Conservation (phyloP, 352 stramenopile genomes). For the Halophytophthora batemanensis region DNA sequence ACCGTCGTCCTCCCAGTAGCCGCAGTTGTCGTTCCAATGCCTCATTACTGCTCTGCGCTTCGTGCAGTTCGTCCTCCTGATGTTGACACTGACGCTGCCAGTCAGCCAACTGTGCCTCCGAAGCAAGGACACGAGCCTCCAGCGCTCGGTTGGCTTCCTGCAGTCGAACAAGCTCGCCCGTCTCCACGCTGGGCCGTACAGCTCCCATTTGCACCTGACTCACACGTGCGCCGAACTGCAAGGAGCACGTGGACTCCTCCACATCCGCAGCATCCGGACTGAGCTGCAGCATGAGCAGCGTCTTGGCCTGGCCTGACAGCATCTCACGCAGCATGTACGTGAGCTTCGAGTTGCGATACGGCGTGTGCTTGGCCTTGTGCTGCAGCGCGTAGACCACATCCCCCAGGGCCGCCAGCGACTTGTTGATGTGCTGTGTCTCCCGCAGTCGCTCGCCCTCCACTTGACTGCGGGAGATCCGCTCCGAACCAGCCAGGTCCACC, state of each 20-base stretch:
- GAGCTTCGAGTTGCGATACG: slow-evolving; percentile 95
- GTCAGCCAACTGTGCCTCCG: slow-evolving; percentile 31
- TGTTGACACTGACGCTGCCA: slow-evolving; percentile 50
- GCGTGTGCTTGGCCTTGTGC: slow-evolving; percentile 92
- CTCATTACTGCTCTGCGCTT: slow-evolving; percentile 38
- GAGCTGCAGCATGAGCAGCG: slow-evolving; percentile 90
- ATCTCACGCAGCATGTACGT: slow-evolving; percentile 93
- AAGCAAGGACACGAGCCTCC: slow-evolving; percentile 26
- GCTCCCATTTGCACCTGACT: slow-evolving; percentile 88
- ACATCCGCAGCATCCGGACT: slow-evolving; percentile 77
- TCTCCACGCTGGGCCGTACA: slow-evolving; percentile 78
- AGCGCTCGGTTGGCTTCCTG: slow-evolving; percentile 63
- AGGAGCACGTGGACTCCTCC: slow-evolving; percentile 88
- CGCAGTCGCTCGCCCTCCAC: slow-evolving; percentile 88
- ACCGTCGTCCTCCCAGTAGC: slow-evolving; percentile 32
- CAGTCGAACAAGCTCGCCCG: slow-evolving; percentile 64
- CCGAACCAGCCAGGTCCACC: slow-evolving; percentile 97
- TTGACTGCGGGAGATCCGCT: slow-evolving; percentile 89
- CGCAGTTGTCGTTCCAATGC: slow-evolving; percentile 45
- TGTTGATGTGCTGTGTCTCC: slow-evolving; percentile 99
- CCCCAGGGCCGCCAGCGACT: slow-evolving; percentile 94
- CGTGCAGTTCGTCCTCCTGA: slow-evolving; percentile 45
- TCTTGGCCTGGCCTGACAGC: slow-evolving; percentile 89
- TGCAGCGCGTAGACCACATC: slow-evolving; percentile 96
- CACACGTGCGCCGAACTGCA: slow-evolving; percentile 88